Conservation (phyloP, 2,329 filamentous ascomycete species). For the Simplicillium aogashimaense region DNA sequence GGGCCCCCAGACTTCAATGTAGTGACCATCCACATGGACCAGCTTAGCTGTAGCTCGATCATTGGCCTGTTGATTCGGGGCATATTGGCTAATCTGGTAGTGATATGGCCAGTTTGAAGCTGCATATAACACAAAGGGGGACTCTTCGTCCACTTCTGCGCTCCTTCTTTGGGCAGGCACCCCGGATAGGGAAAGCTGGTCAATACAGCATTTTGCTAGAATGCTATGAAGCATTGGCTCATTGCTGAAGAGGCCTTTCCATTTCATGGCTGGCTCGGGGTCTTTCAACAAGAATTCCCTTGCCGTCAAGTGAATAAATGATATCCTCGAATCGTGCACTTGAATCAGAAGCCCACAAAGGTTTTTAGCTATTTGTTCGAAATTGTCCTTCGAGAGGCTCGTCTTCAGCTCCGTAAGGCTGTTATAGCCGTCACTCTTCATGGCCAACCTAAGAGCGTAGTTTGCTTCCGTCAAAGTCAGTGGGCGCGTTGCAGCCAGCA, state of each 20-base stretch:
- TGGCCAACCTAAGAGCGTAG: not conserved
- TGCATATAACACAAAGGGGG: not conserved
- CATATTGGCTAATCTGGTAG: not conserved
- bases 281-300: not conserved
- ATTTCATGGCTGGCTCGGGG: not conserved
- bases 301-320: conserved; percentile 3
- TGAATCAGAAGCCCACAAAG: not conserved
- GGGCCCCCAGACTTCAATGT: not conserved
- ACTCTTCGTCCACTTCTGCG: not conserved
- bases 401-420: not conserved
- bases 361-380: not conserved
- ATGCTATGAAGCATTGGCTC: not conserved
- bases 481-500: not conserved
- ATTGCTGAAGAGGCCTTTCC: not conserved
- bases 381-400: not conserved
- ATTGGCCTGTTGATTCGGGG: not conserved
- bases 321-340: not conserved
- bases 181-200: not conserved
- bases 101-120: not conserved
- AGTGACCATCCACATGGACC: not conserved
- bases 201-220: not conserved
- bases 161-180: not conserved
- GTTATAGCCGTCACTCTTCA: not conserved
- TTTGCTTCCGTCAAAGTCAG: not conserved
- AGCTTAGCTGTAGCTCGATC: not conserved